Percentiles rank a stretch among this genome's conserved stretches.
Conservation (phyloP, 2,329 filamentous ascomycete genomes). For the Talaromyces islandicus region DNA sequence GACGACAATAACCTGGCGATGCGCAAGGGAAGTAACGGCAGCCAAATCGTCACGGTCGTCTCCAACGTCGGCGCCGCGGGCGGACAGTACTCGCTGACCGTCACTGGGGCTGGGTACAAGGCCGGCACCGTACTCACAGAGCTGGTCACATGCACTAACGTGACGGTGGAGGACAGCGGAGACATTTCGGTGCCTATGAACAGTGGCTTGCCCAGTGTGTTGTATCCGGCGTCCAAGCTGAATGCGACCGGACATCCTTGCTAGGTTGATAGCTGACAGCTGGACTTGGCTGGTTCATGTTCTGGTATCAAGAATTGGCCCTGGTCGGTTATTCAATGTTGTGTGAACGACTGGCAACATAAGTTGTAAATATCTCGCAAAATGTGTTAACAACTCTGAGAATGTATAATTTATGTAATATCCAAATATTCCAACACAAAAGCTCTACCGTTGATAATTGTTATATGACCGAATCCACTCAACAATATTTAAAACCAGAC, state of each 20-base stretch:
- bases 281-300: neutral
- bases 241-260: neutral
- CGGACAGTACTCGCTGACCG: slow-evolving; percentile 19
- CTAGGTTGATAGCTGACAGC: neutral
- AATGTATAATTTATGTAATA: neutral
- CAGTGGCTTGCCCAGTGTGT: slow-evolving; percentile 38
- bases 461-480: neutral
- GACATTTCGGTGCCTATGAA: slow-evolving; percentile 40
- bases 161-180: slow-evolving; percentile 39
- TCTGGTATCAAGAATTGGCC: neutral
- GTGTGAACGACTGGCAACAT: neutral
- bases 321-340: too few relatives aligned
- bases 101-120: slow-evolving; percentile 19
- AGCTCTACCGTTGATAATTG: neutral
- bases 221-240: slow-evolving; percentile 13
- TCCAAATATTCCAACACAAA: neutral
- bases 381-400: too few relatives aligned
- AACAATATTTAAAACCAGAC: too few relatives aligned
- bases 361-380: neutral
- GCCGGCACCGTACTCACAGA: slow-evolving; percentile 21
- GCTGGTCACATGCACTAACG: slow-evolving; percentile 34
- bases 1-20: slow-evolving; percentile 40
- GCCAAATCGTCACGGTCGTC: slow-evolving; percentile 36
- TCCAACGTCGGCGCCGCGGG: slow-evolving; percentile 34
- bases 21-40: slow-evolving; percentile 36